Percentiles rank a stretch among this genome's conserved stretches.
phyloP scores from a whole-genome alignment of 2,329 filamentous ascomycete species.

The Colletotrichum tabaci region DNA sequence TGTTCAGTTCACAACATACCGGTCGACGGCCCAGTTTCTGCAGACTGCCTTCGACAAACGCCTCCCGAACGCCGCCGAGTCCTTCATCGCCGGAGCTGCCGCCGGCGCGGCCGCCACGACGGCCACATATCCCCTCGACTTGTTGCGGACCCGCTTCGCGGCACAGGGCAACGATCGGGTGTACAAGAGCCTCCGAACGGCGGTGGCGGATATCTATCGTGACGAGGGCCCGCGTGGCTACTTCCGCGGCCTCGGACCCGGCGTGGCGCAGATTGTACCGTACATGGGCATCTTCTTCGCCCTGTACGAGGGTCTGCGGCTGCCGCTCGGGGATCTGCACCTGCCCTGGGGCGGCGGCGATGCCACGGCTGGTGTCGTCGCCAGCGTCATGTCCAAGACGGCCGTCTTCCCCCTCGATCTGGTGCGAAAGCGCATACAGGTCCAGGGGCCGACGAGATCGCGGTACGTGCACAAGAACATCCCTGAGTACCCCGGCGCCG shows the following conservation, averaged over 20 bases:
- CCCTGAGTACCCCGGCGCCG: slow-evolving; percentile 82
- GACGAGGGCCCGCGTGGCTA: slow-evolving; percentile 86
- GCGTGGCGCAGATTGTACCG: slow-evolving; percentile 88
- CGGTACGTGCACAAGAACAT: slow-evolving; percentile 90
- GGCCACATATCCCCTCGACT: slow-evolving; percentile 91
- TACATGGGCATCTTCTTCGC: slow-evolving; percentile 99
- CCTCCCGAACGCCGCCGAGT: slow-evolving; percentile 78
- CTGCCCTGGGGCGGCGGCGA: slow-evolving; percentile 84
- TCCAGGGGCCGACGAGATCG: slow-evolving; percentile 88
- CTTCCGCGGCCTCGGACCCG: slow-evolving; percentile 88
- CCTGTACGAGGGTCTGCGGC: slow-evolving; percentile 83
- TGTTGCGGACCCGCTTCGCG: slow-evolving; percentile 95
- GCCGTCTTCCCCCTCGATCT: slow-evolving; percentile 94
- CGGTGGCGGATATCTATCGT: slow-evolving; percentile 79
- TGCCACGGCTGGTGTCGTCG: slow-evolving; percentile 84
- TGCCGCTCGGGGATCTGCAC: slow-evolving; percentile 68
- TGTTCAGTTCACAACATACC: slow-evolving; percentile 91
- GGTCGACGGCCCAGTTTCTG: slow-evolving; percentile 78
- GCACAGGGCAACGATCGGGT: slow-evolving; percentile 87
- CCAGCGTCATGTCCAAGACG: slow-evolving; percentile 88
- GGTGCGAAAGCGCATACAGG: slow-evolving; percentile 92
- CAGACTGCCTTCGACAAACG: slow-evolving; percentile 58
- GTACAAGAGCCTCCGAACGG: slow-evolving; percentile 80
- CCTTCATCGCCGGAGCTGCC: slow-evolving; percentile 86
- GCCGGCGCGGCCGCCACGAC: slow-evolving; percentile 88